A percentile compares a stretch with the other conserved stretches of the same genome.
Evolutionary conservation across 352 stramenopile species (phyloP).

Genomic region (Phytopythium kandeliae): DNA sequence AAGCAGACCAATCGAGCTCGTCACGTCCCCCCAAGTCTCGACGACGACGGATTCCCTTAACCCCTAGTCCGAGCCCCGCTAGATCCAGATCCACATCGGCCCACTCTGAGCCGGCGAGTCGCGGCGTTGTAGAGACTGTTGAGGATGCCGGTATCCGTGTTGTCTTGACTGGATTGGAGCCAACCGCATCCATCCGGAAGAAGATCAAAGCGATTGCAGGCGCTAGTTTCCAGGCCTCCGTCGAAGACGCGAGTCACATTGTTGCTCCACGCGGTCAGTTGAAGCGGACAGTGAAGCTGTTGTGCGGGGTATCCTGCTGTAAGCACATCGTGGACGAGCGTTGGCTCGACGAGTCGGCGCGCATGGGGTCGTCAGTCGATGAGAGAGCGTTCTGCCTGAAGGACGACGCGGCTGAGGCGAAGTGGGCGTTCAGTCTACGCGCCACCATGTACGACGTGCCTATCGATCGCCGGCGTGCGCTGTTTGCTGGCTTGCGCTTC

Average conservation of each 20-base stretch:
- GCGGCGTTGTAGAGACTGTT: no score
- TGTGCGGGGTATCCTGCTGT: conserved; percentile 53
- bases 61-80: neutral
- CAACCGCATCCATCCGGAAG: conserved; percentile 26
- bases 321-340: conserved; percentile 36
- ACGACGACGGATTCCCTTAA: neutral
- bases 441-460: conserved; percentile 37
- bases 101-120: neutral
- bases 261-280: conserved; percentile 33
- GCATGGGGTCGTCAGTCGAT: conserved; percentile 16
- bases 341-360: conserved; percentile 42
- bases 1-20: neutral
- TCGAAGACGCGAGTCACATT: conserved; percentile 43
- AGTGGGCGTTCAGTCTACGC: conserved; percentile 44
- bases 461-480: conserved; percentile 14
- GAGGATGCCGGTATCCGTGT: conserved; percentile 18
- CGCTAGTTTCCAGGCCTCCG: conserved; percentile 33
- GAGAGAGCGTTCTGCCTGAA: conserved; percentile 34
- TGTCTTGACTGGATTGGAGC: conserved; percentile 44
- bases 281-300: conserved; percentile 54
- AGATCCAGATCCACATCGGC: conserved; percentile 2
- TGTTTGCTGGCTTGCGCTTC: conserved; percentile 25
- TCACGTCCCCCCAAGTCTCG: conserved; percentile 2
- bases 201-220: conserved; percentile 38
- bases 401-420: conserved; percentile 32